Base-by-base conservation (phyloP, 176 grass and related monocot genomes). In the Saccharum spontaneum region DNA sequence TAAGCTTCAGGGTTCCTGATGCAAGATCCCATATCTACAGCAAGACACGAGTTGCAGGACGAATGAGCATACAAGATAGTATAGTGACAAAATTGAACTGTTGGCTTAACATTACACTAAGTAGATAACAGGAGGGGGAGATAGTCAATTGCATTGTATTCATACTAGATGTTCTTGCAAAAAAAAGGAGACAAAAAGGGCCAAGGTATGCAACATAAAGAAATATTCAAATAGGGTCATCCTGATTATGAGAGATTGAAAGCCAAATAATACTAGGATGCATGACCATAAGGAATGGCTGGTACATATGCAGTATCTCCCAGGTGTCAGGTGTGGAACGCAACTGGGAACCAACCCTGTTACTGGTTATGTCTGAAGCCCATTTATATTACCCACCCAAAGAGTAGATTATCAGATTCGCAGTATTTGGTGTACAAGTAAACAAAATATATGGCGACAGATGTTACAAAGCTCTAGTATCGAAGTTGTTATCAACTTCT, bases 21-120 rank as follows among this genome's bases (percentile, higher is more conserved):
- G 97, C 97, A 87, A 96, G 91, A 85, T 99, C 97, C 93, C 97
- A 99, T 87, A 99, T 99, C 97, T 99, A 85, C 48, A 90, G 81
- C 18, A 89, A 64, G 38, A 77, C 69, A 85, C 0, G 18, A 59
- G 22, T 86, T 16, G 33, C 15, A 71, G 28, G 52, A 76, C n/a
- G 43, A 73, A 77, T 59, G 18, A 81, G 33, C 31, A 13, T 23
- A 79, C 22, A 74, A 31, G 59, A 49, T 71, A 81, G n/a, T 61
- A 33, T 73, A n/a, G 8, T 67, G 36, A 45, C 50, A 15, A 71
- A 72, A 37, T 71, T 55, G 23, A 31, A 22, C 13, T 80, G 76
- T 41, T 45, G 3, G 1, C 10, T 50, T 72, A 65, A 44, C 26
- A 33, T 66, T 15, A 26, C 10, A 26, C 59, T 31, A 31, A 15